Evolutionary conservation across 192 early-diverging fungal genomes (phyloP).

Genomic region (Coemansia sp.): DNA sequence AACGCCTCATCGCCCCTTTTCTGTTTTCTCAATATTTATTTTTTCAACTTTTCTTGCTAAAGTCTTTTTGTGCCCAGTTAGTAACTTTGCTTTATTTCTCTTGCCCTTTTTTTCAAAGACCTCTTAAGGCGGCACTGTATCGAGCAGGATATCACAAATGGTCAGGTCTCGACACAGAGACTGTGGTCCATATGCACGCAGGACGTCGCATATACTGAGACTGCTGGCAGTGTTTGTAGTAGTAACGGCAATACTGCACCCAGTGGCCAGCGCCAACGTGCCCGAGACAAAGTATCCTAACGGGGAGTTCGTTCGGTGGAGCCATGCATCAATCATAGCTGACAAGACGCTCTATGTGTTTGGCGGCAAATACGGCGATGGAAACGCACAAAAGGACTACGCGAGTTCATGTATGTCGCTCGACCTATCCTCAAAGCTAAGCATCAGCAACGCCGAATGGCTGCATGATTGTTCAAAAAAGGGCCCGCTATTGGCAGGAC

Average conservation of each 20-base stretch:
- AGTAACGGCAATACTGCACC: constrained; percentile 2
- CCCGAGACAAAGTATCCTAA: constrained; percentile 8
- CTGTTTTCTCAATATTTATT: too few relatives aligned
- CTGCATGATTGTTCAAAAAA: constrained; percentile 12
- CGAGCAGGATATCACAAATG: too few relatives aligned
- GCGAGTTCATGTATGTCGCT: constrained; percentile 30
- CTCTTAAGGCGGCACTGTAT: too few relatives aligned
- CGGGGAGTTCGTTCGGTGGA: constrained; percentile 28
- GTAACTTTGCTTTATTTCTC: too few relatives aligned
- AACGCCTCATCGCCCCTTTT: too few relatives aligned
- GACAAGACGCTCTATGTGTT: constrained; percentile 47
- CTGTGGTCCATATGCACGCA: not conserved
- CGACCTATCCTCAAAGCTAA: constrained; percentile 25
- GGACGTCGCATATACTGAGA: not conserved
- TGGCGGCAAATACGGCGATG: constrained; percentile 25
- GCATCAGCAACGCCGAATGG: constrained; percentile 23
- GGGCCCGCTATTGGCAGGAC: constrained; percentile 28
- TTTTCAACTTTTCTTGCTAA: too few relatives aligned
- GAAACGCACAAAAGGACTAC: constrained; percentile 25
- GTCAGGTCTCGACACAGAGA: not conserved
- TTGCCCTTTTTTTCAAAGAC: too few relatives aligned
- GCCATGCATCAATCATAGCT: constrained; percentile 34
- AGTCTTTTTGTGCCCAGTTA: too few relatives aligned
- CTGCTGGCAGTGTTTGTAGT: constrained; percentile 14
- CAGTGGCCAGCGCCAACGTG: not conserved